Evolutionary conservation across 2,329 filamentous ascomycete genomes (phyloP), one percentile per base, ranked within the genome.

Genomic region (Phyllosticta citriasiana): DNA sequence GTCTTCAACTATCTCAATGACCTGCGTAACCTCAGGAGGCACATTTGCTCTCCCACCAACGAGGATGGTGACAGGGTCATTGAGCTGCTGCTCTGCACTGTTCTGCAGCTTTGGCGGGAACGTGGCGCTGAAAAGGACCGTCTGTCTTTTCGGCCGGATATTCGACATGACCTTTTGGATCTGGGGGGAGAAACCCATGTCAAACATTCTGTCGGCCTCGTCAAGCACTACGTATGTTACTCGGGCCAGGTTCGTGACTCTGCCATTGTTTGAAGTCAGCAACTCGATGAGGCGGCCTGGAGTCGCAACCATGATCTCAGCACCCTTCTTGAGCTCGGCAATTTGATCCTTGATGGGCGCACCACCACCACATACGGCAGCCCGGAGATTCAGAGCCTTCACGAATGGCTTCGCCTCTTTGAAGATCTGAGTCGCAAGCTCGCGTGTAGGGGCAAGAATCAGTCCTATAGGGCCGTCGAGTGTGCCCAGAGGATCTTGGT

Each of bases 121-220:
- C 0, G 94, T 99, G 3, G 94, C 94, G 0, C 94, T 97, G 74
- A 97, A 99, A 25, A 97, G 81, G 57, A 97, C 91, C 0, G 91
- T 96, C 72, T 99, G 94, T 57, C 89, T 87, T 72, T 97, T 89
- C 0, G 94, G 92, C 55, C 94, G 87, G 72, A 96, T 88, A 69
- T 94, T 96, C 66, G 86, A 85, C 71, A 97, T 86, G 62, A 99
- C 94, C 74, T 96, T 97, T 85, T 94, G 94, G 59, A 99, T 92
- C 73, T 99, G 94, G 2, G 94, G 93, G 75, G 96, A 93, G 70
- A 99, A 99, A 14, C 94, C 94, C 94, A 99, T 97, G 73, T 99
- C 94, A 72, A 97, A 97, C 94, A 99, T 97, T 64, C 94, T 88
- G 75, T 99, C 94, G 55, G 94, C 94, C 76, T 99, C 94, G 71